Base-by-base conservation (phyloP, 1,139 yeast genomes). In the Komagataea norvegica region DNA sequence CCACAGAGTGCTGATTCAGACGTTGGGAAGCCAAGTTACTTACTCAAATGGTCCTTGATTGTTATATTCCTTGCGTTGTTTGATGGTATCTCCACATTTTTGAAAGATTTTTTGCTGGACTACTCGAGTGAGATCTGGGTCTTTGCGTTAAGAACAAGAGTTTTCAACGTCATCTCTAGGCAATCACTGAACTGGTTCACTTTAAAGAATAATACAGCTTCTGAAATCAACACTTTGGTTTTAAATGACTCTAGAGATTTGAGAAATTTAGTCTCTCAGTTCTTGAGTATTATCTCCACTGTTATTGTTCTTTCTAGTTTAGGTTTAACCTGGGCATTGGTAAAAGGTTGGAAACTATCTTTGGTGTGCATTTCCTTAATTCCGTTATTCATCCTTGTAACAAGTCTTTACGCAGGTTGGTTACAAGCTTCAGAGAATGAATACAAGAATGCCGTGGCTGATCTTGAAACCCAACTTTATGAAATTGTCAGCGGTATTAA, bases 341-440 rank as follows among this genome's bases (percentile, higher is more conserved):
- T 69, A 0, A 56, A 71, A n/a, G 95, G 96, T 0, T 91, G 97
- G 97, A 83, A 80, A 50, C 64, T 91, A 34, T 75, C 96, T 1
- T 61, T 89, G 13, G 91, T 86, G 1, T 93, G 95, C 2, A 51
- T 88, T 8, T 70, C 95, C 0, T 68, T 88, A 56, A 70, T 84
- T 8, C 93, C 95, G 0, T 47, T 76, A 19, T 76, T 82, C 40
- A 59, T 71, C 3, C 15, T 74, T 0, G 59, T 76, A 6, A 73
- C 87, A 4, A 58, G 64, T 1, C 38, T 70, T 1, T 83, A 79
- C 54, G 77, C 87, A 2, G 47, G 54, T 2, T 33, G 78, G 3
- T 58, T 80, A 36, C 75, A 74, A 46, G 54, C 49, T 9, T 67
- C 70, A 52, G 96, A 89, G 57, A 67, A 72, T 21, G 47, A 50